These are phyloP conservation scores for Psidium guajava DNA, from an alignment of 345 rosid species.

Conservation along the genomic window DNA sequence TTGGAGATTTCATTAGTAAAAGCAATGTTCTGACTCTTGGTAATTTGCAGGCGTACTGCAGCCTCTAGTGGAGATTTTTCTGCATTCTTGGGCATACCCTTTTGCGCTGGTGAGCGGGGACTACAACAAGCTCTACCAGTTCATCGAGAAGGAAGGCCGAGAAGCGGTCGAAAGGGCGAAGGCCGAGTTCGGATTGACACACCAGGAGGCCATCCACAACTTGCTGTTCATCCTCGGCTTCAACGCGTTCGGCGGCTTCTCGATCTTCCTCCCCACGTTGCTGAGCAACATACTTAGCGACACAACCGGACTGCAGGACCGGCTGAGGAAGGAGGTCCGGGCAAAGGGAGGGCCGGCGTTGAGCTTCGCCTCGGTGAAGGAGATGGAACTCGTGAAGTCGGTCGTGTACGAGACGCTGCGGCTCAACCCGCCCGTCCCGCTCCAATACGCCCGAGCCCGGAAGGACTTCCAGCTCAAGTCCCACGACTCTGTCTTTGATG, in stretches of 20 bases:
- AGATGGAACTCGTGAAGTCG: slow-evolving; percentile 63
- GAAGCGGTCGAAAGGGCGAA: slow-evolving; percentile 37
- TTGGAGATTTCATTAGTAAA: neutral
- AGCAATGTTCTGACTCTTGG: neutral
- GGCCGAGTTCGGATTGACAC: slow-evolving; percentile 48
- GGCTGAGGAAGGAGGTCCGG: slow-evolving; percentile 39
- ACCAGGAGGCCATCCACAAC: slow-evolving; percentile 54
- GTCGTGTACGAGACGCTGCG: slow-evolving; percentile 74
- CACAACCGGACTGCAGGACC: slow-evolving; percentile 43
- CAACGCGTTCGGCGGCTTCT: slow-evolving; percentile 84
- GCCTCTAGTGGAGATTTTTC: slow-evolving; percentile 62
- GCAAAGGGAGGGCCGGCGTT: slow-evolving; percentile 22
- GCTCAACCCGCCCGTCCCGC: slow-evolving; percentile 62
- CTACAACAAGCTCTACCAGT: slow-evolving; percentile 43
- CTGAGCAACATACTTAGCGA: slow-evolving; percentile 30
- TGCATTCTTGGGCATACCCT: slow-evolving; percentile 79
- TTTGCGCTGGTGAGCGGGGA: slow-evolving; percentile 38
- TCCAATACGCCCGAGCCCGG: slow-evolving; percentile 71
- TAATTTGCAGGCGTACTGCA: slow-evolving; percentile 11
- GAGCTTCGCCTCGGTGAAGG: slow-evolving; percentile 45
- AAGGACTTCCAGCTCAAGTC: slow-evolving; percentile 56
- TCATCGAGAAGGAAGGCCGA: slow-evolving; percentile 35
- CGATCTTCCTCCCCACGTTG: slow-evolving; percentile 41
- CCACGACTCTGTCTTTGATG: slow-evolving; percentile 47
- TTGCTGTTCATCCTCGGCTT: slow-evolving; percentile 61